Evolutionary conservation across 345 rosid genomes (phyloP).

Genomic region (Streptanthus diversifolius): DNA sequence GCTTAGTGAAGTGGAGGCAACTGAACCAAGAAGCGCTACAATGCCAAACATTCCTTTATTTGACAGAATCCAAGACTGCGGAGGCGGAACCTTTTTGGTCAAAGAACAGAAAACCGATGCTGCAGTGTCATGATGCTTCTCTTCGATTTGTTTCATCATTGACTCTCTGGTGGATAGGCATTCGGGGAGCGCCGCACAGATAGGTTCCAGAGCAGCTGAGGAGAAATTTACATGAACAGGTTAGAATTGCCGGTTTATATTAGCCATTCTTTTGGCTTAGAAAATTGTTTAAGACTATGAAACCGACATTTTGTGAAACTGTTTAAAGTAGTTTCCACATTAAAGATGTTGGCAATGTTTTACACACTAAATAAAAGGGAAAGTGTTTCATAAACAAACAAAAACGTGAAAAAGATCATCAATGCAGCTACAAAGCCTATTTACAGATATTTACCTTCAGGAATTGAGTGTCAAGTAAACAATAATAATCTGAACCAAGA

Average conservation of each 20-base stretch:
- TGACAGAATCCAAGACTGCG: constrained; percentile 22
- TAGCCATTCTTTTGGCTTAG: neutral
- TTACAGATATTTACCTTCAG: neutral
- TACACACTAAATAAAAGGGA: neutral
- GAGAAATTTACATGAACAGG: neutral
- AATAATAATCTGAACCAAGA: neutral
- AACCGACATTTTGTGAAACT: neutral
- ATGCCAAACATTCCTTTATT: constrained; percentile 42
- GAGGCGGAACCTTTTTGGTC: neutral
- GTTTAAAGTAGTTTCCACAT: neutral
- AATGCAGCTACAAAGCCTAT: neutral
- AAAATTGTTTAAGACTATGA: neutral
- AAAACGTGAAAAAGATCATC: neutral
- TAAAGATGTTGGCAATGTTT: neutral
- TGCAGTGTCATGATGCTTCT: constrained; percentile 41
- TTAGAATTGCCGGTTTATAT: neutral
- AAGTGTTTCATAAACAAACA: neutral
- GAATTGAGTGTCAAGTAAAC: neutral
- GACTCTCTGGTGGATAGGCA: constrained; percentile 43
- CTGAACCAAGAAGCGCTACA: constrained; percentile 62
- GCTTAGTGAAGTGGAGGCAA: constrained; percentile 46
- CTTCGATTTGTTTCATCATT: constrained; percentile 39
- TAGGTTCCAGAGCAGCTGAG: constrained; percentile 41
- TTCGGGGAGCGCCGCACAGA: constrained; percentile 15
- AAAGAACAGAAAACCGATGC: constrained; percentile 45